Conservation (phyloP, 2,329 filamentous ascomycete species). For the Blastomyces gilchristii region DNA sequence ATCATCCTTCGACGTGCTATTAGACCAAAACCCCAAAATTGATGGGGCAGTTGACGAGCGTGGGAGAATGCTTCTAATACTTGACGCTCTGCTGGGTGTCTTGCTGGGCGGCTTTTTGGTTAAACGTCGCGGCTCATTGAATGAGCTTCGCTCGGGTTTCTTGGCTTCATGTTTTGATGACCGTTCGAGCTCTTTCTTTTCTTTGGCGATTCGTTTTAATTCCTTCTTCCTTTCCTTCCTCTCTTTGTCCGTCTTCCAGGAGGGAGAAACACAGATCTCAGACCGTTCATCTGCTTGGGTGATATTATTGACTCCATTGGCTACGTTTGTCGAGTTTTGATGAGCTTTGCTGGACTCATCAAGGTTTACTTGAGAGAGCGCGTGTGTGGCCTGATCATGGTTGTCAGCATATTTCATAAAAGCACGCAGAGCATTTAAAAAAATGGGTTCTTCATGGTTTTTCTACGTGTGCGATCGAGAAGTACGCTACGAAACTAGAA, state of each 20-base stretch:
- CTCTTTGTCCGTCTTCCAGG: slow-evolving; percentile 13
- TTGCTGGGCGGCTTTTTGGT: slow-evolving; percentile 13
- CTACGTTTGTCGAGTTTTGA: neutral
- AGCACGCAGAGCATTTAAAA: neutral
- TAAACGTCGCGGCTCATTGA: slow-evolving; percentile 13
- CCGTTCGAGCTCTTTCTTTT: slow-evolving; percentile 15
- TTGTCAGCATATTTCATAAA: neutral
- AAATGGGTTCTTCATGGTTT: neutral
- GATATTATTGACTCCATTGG: neutral
- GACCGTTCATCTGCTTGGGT: slow-evolving; percentile 4
- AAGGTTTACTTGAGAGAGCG: neutral
- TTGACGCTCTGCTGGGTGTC: slow-evolving; percentile 15
- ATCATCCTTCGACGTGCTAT: slow-evolving; percentile 12
- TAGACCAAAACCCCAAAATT: slow-evolving; percentile 14
- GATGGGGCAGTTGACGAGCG: slow-evolving; percentile 13
- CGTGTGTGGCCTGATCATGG: neutral
- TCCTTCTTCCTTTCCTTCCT: slow-evolving; percentile 15
- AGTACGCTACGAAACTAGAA: neutral
- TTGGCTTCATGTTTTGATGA: slow-evolving; percentile 12
- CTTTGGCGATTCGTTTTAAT: slow-evolving; percentile 13
- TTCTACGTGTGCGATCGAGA: neutral
- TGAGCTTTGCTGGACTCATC: neutral
- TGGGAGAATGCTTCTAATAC: slow-evolving; percentile 11
- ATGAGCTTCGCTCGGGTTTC: slow-evolving; percentile 2
- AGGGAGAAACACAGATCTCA: slow-evolving; percentile 16